Conservation (phyloP, 768 basidiomycete species). For the Aureoboletus auriporus region DNA sequence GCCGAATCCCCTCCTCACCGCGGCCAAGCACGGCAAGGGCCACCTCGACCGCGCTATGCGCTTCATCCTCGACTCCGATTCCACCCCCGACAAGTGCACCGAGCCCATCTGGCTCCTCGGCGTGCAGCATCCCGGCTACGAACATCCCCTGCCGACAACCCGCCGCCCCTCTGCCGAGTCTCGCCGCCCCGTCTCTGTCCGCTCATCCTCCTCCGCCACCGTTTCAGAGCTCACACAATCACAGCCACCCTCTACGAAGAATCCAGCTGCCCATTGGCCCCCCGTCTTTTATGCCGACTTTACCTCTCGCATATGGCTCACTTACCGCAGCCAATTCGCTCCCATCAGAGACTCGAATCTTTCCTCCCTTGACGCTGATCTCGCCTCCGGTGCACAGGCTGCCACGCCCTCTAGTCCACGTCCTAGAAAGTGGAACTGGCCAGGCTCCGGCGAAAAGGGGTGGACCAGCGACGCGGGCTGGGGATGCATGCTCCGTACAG, state of each 20-base stretch:
- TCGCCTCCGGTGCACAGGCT: slow-evolving; percentile 28
- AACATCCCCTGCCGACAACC: slow-evolving; percentile 32
- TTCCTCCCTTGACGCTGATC: slow-evolving; percentile 37
- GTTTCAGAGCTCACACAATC: slow-evolving; percentile 35
- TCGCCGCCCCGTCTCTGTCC: slow-evolving; percentile 39
- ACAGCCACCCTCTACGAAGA: slow-evolving; percentile 29
- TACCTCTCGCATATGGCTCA: slow-evolving; percentile 83
- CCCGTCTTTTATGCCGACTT: slow-evolving; percentile 86
- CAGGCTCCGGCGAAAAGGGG: slow-evolving; percentile 61
- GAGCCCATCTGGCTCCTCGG: slow-evolving; percentile 92
- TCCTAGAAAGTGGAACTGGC: slow-evolving; percentile 60
- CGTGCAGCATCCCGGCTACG: slow-evolving; percentile 74
- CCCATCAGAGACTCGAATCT: slow-evolving; percentile 69
- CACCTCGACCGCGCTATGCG: slow-evolving; percentile 82
- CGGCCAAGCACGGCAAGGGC: slow-evolving; percentile 70
- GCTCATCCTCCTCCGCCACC: slow-evolving; percentile 41
- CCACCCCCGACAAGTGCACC: slow-evolving; percentile 73
- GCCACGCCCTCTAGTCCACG: slow-evolving; percentile 41
- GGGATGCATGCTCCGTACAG: slow-evolving; percentile 91
- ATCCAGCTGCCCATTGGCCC: slow-evolving; percentile 56
- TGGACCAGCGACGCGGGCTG: slow-evolving; percentile 86
- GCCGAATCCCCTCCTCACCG: slow-evolving; percentile 53
- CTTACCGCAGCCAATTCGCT: slow-evolving; percentile 84
- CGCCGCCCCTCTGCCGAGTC: slow-evolving; percentile 41
- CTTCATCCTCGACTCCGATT: slow-evolving; percentile 88